These are phyloP conservation scores for Houttuynia cordata DNA, from an alignment of 164 flowering plant species.

Conservation along the genomic window DNA sequence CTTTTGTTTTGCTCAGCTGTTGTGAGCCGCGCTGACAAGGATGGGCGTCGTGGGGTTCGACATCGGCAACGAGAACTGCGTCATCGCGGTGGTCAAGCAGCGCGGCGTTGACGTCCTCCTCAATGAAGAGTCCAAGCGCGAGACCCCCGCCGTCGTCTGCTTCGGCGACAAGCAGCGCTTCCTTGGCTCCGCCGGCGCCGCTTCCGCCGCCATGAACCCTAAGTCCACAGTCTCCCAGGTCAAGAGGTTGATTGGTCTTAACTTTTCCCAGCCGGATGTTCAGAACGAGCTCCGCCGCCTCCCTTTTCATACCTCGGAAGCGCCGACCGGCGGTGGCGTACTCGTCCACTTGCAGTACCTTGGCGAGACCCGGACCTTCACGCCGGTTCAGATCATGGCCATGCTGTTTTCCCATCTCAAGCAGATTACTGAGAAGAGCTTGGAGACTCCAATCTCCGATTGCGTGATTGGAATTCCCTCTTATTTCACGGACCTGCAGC, in stretches of 20 bases:
- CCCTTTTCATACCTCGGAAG: conserved; percentile 60
- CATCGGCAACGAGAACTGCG: conserved; percentile 86
- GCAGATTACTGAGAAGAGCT: conserved; percentile 57
- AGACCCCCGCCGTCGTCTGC: conserved; percentile 76
- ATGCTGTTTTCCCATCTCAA: conserved; percentile 83
- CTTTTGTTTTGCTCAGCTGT: too few species aligned
- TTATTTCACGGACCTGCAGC: conserved; percentile 76
- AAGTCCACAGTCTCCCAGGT: conserved; percentile 79
- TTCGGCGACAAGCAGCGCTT: conserved; percentile 94
- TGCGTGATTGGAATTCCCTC: conserved; percentile 88
- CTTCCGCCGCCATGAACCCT: conserved; percentile 74
- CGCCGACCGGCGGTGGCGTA: conserved; percentile 56
- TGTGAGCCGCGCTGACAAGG: too few species aligned
- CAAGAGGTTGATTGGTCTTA: conserved; percentile 74
- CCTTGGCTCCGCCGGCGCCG: conserved; percentile 77
- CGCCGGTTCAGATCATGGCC: conserved; percentile 78
- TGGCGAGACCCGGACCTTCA: conserved; percentile 46
- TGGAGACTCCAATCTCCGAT: conserved; percentile 38
- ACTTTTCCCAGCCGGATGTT: conserved; percentile 39
- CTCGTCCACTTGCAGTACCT: conserved; percentile 50
- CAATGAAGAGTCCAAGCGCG: conserved; percentile 92
- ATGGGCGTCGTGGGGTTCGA: conserved; percentile 94
- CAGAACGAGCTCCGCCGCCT: conserved; percentile 50
- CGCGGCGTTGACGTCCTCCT: conserved; percentile 78
- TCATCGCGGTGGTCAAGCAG: conserved; percentile 63